These are phyloP conservation scores for Fusarium buharicum DNA, from an alignment of 2,329 filamentous ascomycete genomes.

Conservation along the genomic window DNA sequence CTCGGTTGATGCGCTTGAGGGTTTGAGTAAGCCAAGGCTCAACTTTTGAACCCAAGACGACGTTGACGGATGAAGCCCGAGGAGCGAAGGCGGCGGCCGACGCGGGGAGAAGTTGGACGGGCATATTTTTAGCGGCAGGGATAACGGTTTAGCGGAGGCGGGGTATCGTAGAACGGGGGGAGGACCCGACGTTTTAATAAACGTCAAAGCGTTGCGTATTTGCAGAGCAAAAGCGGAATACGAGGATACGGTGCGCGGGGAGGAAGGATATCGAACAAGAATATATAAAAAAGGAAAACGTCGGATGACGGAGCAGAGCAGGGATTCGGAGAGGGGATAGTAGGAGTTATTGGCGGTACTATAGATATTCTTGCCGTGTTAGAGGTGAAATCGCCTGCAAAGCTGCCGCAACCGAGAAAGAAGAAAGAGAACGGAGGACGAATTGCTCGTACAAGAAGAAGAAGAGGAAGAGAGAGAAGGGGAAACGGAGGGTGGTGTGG, in stretches of 20 bases:
- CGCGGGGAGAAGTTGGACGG: constrained; percentile 90
- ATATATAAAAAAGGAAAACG: constrained; percentile 57
- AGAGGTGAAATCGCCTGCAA: constrained; percentile 64
- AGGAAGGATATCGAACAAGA: constrained; percentile 48
- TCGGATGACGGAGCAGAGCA: constrained; percentile 63
- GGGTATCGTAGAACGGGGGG: constrained; percentile 20
- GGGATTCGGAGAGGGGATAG: constrained; percentile 33
- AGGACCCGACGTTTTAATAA: constrained; percentile 15
- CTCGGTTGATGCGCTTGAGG: constrained; percentile 93
- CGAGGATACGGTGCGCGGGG: constrained; percentile 28
- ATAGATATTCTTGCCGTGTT: constrained; percentile 31
- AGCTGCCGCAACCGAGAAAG: constrained; percentile 66
- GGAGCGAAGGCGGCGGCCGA: constrained; percentile 97
- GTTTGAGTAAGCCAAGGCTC: constrained; percentile 98
- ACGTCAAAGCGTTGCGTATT: constrained; percentile 16
- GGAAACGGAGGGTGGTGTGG: constrained; percentile 55
- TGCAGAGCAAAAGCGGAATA: constrained; percentile 6
- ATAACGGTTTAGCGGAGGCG: constrained; percentile 18
- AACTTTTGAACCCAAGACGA: constrained; percentile 90
- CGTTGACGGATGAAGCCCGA: constrained; percentile 87
- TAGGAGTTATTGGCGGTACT: constrained; percentile 17
- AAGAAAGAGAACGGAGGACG: constrained; percentile 69
- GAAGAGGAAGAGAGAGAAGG: constrained; percentile 55
- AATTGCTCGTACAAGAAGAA: constrained; percentile 64
- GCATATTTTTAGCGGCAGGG: constrained; percentile 67